Evolutionary conservation across 2,329 filamentous ascomycete genomes (phyloP).

Genomic region (Stagonosporopsis cucurbitacearum): DNA sequence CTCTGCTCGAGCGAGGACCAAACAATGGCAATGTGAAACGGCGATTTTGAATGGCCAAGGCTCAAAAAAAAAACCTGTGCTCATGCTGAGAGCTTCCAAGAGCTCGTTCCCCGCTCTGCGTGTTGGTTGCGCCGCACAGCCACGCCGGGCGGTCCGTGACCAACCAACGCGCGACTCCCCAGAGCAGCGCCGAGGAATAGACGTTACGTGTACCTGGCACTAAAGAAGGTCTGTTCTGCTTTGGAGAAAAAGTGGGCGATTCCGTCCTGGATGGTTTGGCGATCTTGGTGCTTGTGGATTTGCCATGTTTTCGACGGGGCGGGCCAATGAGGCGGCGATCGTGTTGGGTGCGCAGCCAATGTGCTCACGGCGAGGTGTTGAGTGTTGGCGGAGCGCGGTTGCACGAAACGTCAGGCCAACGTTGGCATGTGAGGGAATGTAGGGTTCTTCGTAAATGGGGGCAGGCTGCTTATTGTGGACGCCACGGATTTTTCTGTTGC

Average conservation of each 20-base stretch:
- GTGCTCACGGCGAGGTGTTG: neutral
- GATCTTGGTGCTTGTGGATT: constrained; percentile 10
- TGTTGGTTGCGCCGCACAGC: constrained; percentile 6
- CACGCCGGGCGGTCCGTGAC: constrained; percentile 7
- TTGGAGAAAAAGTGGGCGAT: neutral
- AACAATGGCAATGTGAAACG: neutral
- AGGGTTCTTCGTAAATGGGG: neutral
- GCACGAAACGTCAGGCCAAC: constrained; percentile 6
- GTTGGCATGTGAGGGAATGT: constrained; percentile 4
- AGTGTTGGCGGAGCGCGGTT: neutral
- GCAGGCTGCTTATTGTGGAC: neutral
- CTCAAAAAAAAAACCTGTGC: neutral
- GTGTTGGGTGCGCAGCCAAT: neutral
- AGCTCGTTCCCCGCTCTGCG: neutral
- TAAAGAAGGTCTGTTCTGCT: constrained; percentile 1
- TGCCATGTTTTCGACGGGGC: neutral
- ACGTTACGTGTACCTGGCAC: constrained; percentile 14
- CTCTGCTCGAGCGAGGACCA: too few relatives aligned
- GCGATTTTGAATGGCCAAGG: neutral
- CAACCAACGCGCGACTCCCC: neutral
- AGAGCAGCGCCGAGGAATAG: neutral
- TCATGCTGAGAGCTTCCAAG: neutral
- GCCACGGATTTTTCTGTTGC: neutral
- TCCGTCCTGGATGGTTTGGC: neutral
- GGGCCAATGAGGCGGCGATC: neutral